Evolutionary conservation across 352 stramenopile genomes (phyloP), one percentile per base, ranked within the genome.

Genomic region (Phytophthora syringae): DNA sequence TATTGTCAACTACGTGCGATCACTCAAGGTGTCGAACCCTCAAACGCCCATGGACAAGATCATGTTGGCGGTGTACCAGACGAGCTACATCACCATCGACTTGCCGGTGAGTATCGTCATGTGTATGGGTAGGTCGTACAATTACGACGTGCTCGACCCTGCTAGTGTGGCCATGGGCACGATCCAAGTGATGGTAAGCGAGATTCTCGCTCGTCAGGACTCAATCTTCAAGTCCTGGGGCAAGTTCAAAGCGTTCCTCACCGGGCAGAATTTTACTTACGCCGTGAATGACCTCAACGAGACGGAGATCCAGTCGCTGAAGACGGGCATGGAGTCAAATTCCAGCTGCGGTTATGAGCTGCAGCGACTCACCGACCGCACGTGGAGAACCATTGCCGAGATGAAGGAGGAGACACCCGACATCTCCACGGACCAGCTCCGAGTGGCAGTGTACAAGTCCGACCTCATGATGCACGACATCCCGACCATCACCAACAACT

Each of bases 301-400:
- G 21, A 76, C 63, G 32, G 68, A 76, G 27, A 76, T 76, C 18
- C 67, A 64, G n/a, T 76, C 68, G 6, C 57, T 84, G 10, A 70
- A 76, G 52, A 68, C 44, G 3, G 64, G 72, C 0, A 57, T 84
- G 52, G 47, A 61, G 16, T 74, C 70, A 2, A 71, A 74, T 2
- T 68, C 51, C 1, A 76, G 57, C 36, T 84, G 76, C 22, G 76
- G 76, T 32, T 68, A 68, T 12, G 68, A 85, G 16, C 34, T 82
- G 27, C 66, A 79, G 52, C 63, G 68, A 9, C 39, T 76, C 2
- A 76, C 68, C 0, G 68, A 76, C 30, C 68, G 68, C 7, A 73
- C 68, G 27, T 76, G 68, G 68, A 40, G 63, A 34, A 70, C 68
- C 0, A 64, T 76, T 12, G 62, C 59, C 50, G 58, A 67, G 21